Percentiles rank a stretch among this genome's conserved stretches.
phyloP scores from a whole-genome alignment of 805 yeast genomes.

The Zygotorulaspora florentina region DNA sequence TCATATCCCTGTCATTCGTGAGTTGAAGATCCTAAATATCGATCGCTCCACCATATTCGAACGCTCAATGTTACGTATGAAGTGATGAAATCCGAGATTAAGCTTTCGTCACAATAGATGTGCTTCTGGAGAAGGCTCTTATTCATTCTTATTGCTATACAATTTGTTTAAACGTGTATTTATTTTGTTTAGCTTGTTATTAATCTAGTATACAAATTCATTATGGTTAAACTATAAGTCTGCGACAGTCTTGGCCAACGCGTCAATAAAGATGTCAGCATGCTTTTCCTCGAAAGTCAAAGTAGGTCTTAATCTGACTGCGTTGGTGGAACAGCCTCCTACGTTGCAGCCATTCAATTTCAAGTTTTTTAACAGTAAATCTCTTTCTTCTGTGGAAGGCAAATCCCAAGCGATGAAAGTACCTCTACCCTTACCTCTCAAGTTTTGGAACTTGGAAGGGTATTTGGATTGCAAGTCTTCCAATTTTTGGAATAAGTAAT shows the following conservation, averaged over 20 bases:
- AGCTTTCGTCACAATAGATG: too few species aligned
- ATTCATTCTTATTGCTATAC: too few species aligned
- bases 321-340: slow-evolving; percentile 61
- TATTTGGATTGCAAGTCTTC: slow-evolving; percentile 35
- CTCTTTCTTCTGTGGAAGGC: slow-evolving; percentile 42
- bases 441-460: slow-evolving; percentile 42
- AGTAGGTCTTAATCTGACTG: slow-evolving; percentile 63
- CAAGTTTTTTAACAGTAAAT: slow-evolving; percentile 42
- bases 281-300: slow-evolving; percentile 58
- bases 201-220: not conserved
- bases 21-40: too few species aligned
- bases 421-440: slow-evolving; percentile 62
- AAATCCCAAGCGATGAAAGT: slow-evolving; percentile 66
- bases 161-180: not conserved
- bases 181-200: not conserved
- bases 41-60: too few species aligned
- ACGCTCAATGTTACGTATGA: too few species aligned
- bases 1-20: too few species aligned
- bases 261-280: slow-evolving; percentile 51
- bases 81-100: too few species aligned
- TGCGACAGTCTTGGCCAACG: slow-evolving; percentile 36
- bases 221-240: slow-evolving; percentile 12
- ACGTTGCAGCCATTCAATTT: slow-evolving; percentile 56
- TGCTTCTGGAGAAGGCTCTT: too few species aligned
- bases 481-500: slow-evolving; percentile 46